Conservation (phyloP, 208 protist genomes). For the Trypanosoma conorhini region DNA sequence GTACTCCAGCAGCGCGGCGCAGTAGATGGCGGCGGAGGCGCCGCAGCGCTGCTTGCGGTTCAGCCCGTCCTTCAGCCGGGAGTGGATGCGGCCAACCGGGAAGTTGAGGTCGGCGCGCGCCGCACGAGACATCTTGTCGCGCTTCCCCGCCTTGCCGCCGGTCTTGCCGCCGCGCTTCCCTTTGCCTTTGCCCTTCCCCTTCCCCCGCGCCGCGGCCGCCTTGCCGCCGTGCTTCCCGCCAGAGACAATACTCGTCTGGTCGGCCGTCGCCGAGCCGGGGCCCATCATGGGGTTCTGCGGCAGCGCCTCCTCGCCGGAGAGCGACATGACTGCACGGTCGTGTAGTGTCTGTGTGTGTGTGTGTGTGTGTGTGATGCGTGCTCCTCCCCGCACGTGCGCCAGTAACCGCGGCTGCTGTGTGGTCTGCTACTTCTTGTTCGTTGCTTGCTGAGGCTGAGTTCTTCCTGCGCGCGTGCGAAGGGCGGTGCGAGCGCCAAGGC, state of each 20-base stretch:
- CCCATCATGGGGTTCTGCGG: conserved; percentile 62
- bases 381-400: not conserved
- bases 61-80: conserved; percentile 96
- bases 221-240: conserved; percentile 88
- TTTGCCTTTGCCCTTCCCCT: conserved; percentile 91
- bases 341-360: not conserved
- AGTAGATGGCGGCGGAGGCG: conserved; percentile 98
- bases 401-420: too few relatives aligned
- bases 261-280: conserved; percentile 71
- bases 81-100: conserved; percentile 99
- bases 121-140: conserved; percentile 86
- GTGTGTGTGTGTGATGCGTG: conserved; percentile 8
- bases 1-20: conserved; percentile 99
- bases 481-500: not conserved
- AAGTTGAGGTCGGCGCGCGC: conserved; percentile 93
- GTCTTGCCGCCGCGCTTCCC: conserved; percentile 88
- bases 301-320: conserved; percentile 51
- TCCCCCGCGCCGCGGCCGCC: conserved; percentile 42
- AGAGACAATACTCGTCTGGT: conserved; percentile 87
- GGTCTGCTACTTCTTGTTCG: not conserved
- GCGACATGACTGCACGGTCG: conserved; percentile 53
- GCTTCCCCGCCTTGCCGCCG: conserved; percentile 83
- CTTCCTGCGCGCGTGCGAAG: not conserved
- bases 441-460: not conserved
- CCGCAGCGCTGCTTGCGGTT: conserved; percentile 96